These are phyloP conservation scores for Mortierella hygrophila DNA, from an alignment of 192 early-diverging fungal genomes.

Conservation along the genomic window DNA sequence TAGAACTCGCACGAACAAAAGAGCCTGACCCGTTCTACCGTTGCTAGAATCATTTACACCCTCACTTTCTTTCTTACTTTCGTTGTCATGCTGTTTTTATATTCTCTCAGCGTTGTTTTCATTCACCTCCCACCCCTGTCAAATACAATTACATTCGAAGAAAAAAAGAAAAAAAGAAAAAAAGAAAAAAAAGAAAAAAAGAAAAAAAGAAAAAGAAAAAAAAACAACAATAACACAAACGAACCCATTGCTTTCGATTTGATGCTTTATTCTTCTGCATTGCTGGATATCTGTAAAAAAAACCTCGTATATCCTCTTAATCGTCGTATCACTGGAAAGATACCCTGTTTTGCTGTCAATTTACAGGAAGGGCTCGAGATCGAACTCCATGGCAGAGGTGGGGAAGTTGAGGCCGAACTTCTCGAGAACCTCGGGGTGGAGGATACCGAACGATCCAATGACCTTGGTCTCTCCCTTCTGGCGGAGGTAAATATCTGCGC, in stretches of 20 bases:
- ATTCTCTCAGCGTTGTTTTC: background rate
- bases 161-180: background rate
- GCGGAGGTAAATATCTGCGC: slow-evolving; percentile 87
- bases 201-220: background rate
- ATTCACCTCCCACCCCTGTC: background rate
- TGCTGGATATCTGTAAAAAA: background rate
- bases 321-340: background rate
- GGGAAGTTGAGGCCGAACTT: slow-evolving; percentile 91
- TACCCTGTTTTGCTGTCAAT: background rate
- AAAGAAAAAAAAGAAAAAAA: background rate
- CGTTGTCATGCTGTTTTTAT: background rate
- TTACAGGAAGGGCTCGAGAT: slow-evolving; percentile 95
- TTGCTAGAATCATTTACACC: no score
- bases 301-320: background rate
- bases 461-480: slow-evolving; percentile 59
- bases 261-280: background rate
- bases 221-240: background rate
- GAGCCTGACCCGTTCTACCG: no score
- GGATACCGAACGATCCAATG: slow-evolving; percentile 91
- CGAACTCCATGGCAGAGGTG: slow-evolving; percentile 92
- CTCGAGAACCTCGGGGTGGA: slow-evolving; percentile 91
- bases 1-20: no score
- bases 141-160: no score
- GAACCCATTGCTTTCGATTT: background rate
- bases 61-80: no score